Evolutionary conservation across 495 filamentous ascomycete species (phyloP), one percentile per base, ranked within the genome.

Genomic region (Penicillium manginii): DNA sequence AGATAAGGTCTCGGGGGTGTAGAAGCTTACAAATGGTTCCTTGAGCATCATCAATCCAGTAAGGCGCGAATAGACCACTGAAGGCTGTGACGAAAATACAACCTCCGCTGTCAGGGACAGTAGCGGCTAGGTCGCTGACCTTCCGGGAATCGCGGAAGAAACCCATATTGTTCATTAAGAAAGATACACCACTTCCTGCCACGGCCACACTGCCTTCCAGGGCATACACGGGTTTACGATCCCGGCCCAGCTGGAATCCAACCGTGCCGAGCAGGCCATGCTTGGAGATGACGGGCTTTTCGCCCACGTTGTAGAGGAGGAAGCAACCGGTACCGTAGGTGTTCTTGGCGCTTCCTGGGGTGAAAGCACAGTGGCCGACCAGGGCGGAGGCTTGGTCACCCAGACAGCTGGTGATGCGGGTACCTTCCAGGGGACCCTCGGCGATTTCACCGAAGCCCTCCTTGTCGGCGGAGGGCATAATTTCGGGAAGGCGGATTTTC

Each of bases 311-410:
- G 69, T 96, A 97, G 3, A 98, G 82, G 54, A 98, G 80, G 79
- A 98, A 98, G 72, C 93, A 96, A 29, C 93, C 93, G 2, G 93
- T 98, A 40, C 93, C 93, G 60, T 97, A 98, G 1, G 93, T 98
- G 70, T 97, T 97, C 80, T 98, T 98, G 39, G 93, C 93, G 61
- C 82, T 82, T 49, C 93, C 93, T 1, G 92, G 88, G 12, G 79
- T 86, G 73, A 97, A 97, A 22, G 89, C 92, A 67, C 91, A 90
- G 70, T 98, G 93, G 42, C 93, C 93, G 40, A 98, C 93, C 47
- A 98, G 73, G 6, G 93, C 93, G 47, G 91, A 86, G 37, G 93
- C 96, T 71, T 98, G 93, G 71, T 98, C 93, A 57, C 93, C 93
- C 26, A 98, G 78, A 68, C 91, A 93, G 65, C 93, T 92, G 18